phyloP scores from a whole-genome alignment of 768 basidiomycete genomes.

The Holtermanniella nyarrowii region DNA sequence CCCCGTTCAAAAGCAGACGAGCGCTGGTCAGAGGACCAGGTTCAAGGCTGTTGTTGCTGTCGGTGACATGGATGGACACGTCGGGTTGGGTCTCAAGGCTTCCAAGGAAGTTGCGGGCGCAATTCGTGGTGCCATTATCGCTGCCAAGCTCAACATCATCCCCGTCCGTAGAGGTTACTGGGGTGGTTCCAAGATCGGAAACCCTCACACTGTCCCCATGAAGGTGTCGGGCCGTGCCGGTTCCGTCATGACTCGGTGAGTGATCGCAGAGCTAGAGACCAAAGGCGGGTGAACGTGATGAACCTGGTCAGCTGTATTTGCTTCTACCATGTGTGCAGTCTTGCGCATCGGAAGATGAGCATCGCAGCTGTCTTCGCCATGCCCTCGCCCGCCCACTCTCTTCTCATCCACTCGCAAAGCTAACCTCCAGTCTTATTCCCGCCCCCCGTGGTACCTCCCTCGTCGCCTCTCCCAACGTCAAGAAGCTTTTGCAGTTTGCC shows the following conservation, averaged over 20 bases:
- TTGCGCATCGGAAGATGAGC: too few species aligned
- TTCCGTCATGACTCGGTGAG: slow-evolving; percentile 97
- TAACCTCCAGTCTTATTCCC: too few species aligned
- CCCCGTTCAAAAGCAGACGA: slow-evolving; percentile 99
- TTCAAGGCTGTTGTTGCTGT: slow-evolving; percentile 99
- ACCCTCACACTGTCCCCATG: slow-evolving; percentile 96
- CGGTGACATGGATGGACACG: slow-evolving; percentile 96
- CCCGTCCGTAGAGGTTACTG: slow-evolving; percentile 99
- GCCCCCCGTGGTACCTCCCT: slow-evolving; percentile 98
- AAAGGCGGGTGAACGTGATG: too few species aligned
- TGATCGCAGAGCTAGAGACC: too few species aligned
- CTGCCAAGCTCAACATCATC: slow-evolving; percentile 94
- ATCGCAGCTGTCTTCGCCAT: too few species aligned
- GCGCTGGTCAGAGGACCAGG: slow-evolving; percentile 96
- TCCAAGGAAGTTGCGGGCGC: slow-evolving; percentile 99
- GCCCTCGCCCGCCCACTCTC: too few species aligned
- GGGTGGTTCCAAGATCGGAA: slow-evolving; percentile 89
- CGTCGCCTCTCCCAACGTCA: slow-evolving; percentile 95
- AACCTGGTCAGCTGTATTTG: too few species aligned
- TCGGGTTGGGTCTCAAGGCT: slow-evolving; percentile 98
- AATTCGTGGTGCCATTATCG: slow-evolving; percentile 98
- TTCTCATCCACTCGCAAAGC: too few species aligned
- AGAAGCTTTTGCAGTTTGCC: slow-evolving; percentile 91
- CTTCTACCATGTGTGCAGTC: too few species aligned
- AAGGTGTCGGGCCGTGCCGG: slow-evolving; percentile 98